Evolutionary conservation across 164 flowering plant species (phyloP).

Genomic region (Chimonanthus salicifolius): DNA sequence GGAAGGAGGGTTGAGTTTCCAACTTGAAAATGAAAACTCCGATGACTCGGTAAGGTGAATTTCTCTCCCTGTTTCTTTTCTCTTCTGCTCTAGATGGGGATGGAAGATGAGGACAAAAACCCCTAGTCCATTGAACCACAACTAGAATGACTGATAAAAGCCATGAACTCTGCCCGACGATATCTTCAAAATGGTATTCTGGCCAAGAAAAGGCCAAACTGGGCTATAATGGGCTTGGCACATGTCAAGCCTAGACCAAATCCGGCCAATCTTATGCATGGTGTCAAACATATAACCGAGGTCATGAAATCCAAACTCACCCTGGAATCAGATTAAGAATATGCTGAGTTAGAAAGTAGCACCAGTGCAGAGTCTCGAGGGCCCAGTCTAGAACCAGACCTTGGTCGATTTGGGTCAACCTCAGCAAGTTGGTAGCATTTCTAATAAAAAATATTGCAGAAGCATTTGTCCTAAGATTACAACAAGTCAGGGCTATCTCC

Average conservation of each 20-base stretch:
- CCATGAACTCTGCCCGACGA: too few relatives aligned
- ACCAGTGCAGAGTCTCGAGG: background rate
- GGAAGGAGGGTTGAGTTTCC: constrained; percentile 36
- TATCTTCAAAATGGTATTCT: too few relatives aligned
- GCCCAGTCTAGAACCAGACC: background rate
- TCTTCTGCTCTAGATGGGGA: background rate
- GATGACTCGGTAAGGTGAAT: constrained; percentile 38
- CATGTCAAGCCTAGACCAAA: too few relatives aligned
- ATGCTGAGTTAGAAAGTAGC: background rate
- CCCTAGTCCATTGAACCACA: too few relatives aligned
- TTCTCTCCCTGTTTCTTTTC: background rate
- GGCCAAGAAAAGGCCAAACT: too few relatives aligned
- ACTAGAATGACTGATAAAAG: too few relatives aligned
- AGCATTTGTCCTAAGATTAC: too few relatives aligned
- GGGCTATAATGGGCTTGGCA: too few relatives aligned
- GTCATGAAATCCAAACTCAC: background rate
- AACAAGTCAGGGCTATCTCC: too few relatives aligned
- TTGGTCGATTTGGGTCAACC: background rate
- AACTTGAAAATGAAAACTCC: constrained; percentile 28
- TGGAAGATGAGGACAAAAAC: too few relatives aligned
- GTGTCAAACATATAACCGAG: background rate
- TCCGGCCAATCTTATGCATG: too few relatives aligned
- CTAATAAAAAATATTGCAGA: too few relatives aligned
- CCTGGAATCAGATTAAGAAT: background rate
- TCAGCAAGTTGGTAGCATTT: background rate